Evolutionary conservation across 2,329 filamentous ascomycete species (phyloP), one percentile per base, ranked within the genome.

Genomic region (Aspergillus sojae): DNA sequence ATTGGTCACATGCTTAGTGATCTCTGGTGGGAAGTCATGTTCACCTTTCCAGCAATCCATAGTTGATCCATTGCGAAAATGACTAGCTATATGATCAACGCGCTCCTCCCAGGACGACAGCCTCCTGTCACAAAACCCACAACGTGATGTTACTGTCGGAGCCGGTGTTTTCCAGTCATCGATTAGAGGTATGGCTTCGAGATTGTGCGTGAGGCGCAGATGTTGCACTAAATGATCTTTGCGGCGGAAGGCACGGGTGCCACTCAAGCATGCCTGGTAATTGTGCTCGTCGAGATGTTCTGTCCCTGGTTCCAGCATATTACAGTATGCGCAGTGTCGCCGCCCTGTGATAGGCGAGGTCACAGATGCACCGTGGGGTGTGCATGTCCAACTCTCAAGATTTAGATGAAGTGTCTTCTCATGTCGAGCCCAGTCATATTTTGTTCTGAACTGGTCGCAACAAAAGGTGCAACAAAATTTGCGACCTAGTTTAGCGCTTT

Each of bases 171-270:
- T 68, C 66, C 63, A 67, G 7, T 59, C 57, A 41, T 65, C 60
- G 4, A 67, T 60, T 3, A 63, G 4, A 10, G 68, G 67, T 10
- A 68, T 41, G 0, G 45, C 57, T 76, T 81, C 67, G 75, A 84
- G 50, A 72, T 76, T 65, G 39, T 86, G 84, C 71, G 84, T 81
- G 19, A 85, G 74, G 5, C 83, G 78, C 19, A 86, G 69, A 71
- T 86, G 84, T 65, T 86, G 84, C 30, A 82, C 74, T 0, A 86
- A 75, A 63, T 86, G 84, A 62, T 86, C 84, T 69, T 86, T 86
- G 9, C 84, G 76, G 64, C 81, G 83, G 68, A 86, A 85, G 0
- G 80, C 82, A n/a, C 82, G 77, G 26, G 78, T 75, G 46, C 83
- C 82, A 45, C 81, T 77, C 59, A 81, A 79, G 68, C 84, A 86